These are phyloP conservation scores for Platanthera guangdongensis DNA, from an alignment of 106 monocot species.

Conservation along the genomic window DNA sequence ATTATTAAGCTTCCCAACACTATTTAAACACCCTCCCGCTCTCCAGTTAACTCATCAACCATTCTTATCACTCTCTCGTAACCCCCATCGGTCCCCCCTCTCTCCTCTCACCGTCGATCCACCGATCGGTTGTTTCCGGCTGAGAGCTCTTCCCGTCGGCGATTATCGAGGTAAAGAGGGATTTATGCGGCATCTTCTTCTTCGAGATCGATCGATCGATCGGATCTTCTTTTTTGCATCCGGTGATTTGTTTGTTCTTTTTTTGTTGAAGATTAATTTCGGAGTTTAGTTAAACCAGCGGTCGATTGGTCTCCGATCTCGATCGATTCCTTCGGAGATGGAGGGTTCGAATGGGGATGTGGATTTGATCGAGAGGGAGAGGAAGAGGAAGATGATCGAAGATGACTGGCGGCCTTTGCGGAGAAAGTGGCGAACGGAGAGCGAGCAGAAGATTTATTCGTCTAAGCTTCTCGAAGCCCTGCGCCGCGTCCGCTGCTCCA, in stretches of 20 bases:
- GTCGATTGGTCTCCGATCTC: background rate
- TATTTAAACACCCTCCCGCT: background rate
- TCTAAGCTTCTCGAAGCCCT: conserved; percentile 74
- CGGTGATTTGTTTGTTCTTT: background rate
- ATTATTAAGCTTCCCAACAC: background rate
- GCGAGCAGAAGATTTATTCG: conserved; percentile 53
- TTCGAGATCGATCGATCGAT: conserved; percentile 3
- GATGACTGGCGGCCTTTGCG: background rate
- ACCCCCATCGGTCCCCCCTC: background rate
- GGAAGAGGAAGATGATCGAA: conserved; percentile 4
- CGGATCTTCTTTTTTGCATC: background rate
- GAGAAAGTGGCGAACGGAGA: conserved; percentile 37
- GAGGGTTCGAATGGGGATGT: background rate
- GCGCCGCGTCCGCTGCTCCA: conserved; percentile 42
- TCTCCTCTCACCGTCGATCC: background rate
- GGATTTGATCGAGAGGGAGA: conserved; percentile 5
- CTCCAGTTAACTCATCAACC: background rate
- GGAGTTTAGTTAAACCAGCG: background rate
- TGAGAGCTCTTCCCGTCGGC: background rate
- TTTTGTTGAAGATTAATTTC: background rate
- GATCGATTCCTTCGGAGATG: background rate
- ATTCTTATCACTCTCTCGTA: background rate
- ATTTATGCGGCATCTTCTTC: background rate
- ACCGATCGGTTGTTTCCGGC: background rate
- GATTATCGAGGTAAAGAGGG: background rate